Base-by-base conservation (phyloP, 805 yeast species). In the Nakazawaea molendinolei region DNA sequence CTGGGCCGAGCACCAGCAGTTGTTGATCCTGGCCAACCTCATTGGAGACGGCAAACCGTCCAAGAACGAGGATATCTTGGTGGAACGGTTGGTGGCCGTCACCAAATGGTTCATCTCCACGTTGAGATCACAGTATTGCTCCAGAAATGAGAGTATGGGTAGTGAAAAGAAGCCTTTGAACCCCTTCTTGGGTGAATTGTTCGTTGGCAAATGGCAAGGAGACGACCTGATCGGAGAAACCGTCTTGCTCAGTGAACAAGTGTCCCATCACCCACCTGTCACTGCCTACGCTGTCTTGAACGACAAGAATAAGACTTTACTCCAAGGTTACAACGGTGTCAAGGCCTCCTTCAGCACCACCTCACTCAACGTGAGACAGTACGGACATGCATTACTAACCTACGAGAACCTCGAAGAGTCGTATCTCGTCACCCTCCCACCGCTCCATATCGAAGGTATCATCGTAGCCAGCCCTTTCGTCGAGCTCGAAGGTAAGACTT, bases 181-280 rank as follows among this genome's bases (percentile, higher is more conserved):
- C 56, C 98, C 98, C 30, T 90, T 92, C 52, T 65, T 92, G 45
- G 98, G 98, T 39, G 98, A 92, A 64, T 67, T 87, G 33, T 92
- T 89, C 51, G 83, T 86, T 25, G 97, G 96, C 32, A 78, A 81
- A 51, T 87, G 97, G 95, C 62, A 60, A 3, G 86, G 77, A 45
- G 44, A 52, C 12, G 72, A 69, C 28, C 58, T 64, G 8, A 58
- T 74, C 12, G 95, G 95, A 28, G 94, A 85, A 43, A 84, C 95
- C 18, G 60, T 76, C 9, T 65, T 90, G 33, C 52, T 86, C 37
- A 76, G 89, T 44, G 98, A 92, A 60, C 98, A 92, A 61, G 97
- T 92, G 10, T 79, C 89, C 43, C 98, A 92, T 62, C 98, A 92
- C 58, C 98, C 98, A 13, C 97, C 98, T 18, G 80, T 84, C 23